Evolutionary conservation across 2,329 filamentous ascomycete species (phyloP), one percentile per base, ranked within the genome.

Genomic region (Diaporthe aspalathi): DNA sequence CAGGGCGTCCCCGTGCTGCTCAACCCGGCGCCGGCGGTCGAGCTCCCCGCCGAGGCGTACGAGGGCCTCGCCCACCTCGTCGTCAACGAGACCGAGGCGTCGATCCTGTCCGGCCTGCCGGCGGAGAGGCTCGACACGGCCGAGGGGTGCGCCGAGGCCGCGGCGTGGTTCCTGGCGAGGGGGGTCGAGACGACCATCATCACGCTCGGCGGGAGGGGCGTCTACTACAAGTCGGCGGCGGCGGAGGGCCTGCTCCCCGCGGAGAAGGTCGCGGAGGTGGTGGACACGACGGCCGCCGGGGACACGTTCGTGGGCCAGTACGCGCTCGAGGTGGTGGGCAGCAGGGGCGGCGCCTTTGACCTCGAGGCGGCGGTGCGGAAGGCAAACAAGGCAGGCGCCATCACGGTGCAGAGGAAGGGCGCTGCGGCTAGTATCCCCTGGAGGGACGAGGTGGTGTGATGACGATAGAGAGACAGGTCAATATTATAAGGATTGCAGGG

Each of bases 261-360:
- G 0, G 86, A 89, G 73, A 92, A 92, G 80, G 92, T 94, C 5
- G 82, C 80, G 24, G 72, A 68, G 65, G 95, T 98, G 1, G 90
- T 98, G 5, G 95, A 98, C 80, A 98, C 95, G 1, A 98, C 95
- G 9, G 95, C 93, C 1, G 96, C 96, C 6, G 95, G 95, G 0
- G 95, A 98, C 80, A 98, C 95, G 0, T 98, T 98, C 82, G 93
- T 97, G 6, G 95, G 96, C 2, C 92, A 90, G 27, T 97, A 97
- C 80, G 93, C 94, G 3, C 89, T 96, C 32, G 89, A 90, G 70
- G 87, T 92, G 38, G 93, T 93, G 49, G 85, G 79, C 29, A 67
- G 78, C 78, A 45, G 73, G 72, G 53, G 75, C 70, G 76, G 70
- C 16, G 73, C 71, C 16, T 88, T 90, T 70, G 85, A 88, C 70